Conservation (phyloP, 345 rosid genomes). For the Nephelium lappaceum region DNA sequence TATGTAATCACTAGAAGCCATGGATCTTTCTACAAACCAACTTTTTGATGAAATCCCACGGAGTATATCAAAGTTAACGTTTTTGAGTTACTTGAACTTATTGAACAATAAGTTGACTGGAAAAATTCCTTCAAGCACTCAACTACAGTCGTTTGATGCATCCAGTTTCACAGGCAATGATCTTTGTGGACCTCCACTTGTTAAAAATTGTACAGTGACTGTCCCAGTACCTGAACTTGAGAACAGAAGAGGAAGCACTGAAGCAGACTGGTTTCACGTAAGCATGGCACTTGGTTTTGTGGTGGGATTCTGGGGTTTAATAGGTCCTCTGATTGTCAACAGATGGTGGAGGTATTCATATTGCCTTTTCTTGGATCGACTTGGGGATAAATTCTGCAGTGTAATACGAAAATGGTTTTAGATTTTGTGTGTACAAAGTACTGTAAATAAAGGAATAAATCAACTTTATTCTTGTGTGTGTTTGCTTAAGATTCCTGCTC, state of each 20-base stretch:
- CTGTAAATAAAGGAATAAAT: too few relatives aligned
- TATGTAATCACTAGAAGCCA: too few relatives aligned
- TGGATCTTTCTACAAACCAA: too few relatives aligned
- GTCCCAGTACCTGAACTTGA: background rate
- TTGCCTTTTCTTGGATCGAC: background rate
- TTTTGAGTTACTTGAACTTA: background rate
- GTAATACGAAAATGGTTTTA: too few relatives aligned
- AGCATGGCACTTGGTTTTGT: background rate
- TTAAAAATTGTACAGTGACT: background rate
- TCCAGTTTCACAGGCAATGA: background rate
- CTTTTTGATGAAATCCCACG: conserved; percentile 24
- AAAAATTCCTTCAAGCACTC: background rate
- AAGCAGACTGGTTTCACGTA: background rate
- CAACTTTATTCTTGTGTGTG: too few relatives aligned
- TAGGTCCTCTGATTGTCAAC: background rate
- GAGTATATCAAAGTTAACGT: background rate
- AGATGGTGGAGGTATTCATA: background rate
- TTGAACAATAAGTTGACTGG: background rate
- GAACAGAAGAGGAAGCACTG: background rate
- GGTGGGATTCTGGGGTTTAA: background rate
- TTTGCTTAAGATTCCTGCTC: too few relatives aligned
- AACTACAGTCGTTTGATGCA: background rate
- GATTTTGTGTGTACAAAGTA: too few relatives aligned
- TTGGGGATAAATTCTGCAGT: background rate
- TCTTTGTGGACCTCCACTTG: background rate